phyloP scores from a whole-genome alignment of 495 filamentous ascomycete species.

The Delitschia confertaspora region DNA sequence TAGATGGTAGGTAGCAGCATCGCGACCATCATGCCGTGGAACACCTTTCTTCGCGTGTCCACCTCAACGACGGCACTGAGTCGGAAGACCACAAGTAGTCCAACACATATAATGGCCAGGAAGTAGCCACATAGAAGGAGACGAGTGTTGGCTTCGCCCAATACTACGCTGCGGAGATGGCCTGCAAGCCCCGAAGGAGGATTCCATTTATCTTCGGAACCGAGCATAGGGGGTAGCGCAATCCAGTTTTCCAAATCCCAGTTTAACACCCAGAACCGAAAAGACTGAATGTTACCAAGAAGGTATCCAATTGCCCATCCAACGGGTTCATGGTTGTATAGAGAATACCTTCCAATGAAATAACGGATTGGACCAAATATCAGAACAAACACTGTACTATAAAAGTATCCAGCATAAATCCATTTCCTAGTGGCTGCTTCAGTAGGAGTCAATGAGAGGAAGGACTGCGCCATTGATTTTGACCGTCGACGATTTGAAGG shows the following conservation, averaged over 20 bases:
- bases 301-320: constrained; percentile 90
- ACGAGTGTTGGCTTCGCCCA: constrained; percentile 76
- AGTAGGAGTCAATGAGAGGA: constrained; percentile 67
- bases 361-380: constrained; percentile 62
- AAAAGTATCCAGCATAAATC: constrained; percentile 73
- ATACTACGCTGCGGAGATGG: constrained; percentile 12
- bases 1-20: constrained; percentile 86
- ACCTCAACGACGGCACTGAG: constrained; percentile 69
- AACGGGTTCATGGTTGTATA: constrained; percentile 68
- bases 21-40: constrained; percentile 94
- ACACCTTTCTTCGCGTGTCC: constrained; percentile 95
- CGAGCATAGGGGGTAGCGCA: constrained; percentile 53
- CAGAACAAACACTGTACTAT: constrained; percentile 51
- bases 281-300: constrained; percentile 59
- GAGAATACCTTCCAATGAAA: constrained; percentile 56
- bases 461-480: constrained; percentile 58
- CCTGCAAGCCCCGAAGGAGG: constrained; percentile 1
- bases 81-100: constrained; percentile 62
- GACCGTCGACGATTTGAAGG: constrained; percentile 46
- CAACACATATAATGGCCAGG: constrained; percentile 53
- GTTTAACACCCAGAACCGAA: constrained; percentile 52
- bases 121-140: constrained; percentile 70
- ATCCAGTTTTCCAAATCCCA: constrained; percentile 68
- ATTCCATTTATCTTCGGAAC: constrained; percentile 26
- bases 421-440: constrained; percentile 72